Conservation (phyloP, 345 rosid genomes). For the Bruguiera gymnorhiza region DNA sequence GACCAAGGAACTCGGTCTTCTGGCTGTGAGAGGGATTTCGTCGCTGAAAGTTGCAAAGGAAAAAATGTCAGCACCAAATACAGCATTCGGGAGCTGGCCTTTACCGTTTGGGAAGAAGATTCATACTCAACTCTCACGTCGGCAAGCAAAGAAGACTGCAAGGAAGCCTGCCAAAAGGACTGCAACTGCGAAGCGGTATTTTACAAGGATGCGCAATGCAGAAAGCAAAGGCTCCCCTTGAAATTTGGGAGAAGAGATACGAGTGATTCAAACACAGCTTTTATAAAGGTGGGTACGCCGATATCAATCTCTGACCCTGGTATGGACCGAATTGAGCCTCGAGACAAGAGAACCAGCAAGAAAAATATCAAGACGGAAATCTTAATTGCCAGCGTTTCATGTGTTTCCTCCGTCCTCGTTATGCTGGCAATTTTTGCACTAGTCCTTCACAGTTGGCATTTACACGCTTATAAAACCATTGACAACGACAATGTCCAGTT, state of each 20-base stretch:
- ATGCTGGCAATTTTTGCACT: too few species aligned
- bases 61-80: background rate
- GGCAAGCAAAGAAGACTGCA: slow-evolving; percentile 12
- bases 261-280: background rate
- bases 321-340: background rate
- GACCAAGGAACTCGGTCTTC: slow-evolving; percentile 5
- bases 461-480: too few species aligned
- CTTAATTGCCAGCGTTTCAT: too few species aligned
- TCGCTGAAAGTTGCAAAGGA: slow-evolving; percentile 10
- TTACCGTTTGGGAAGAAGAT: slow-evolving; percentile 14
- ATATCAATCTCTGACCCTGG: background rate
- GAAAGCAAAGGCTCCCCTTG: slow-evolving; percentile 28
- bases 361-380: background rate
- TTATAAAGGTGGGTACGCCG: slow-evolving; percentile 19
- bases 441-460: too few species aligned
- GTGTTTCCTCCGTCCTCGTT: too few species aligned
- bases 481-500: too few species aligned
- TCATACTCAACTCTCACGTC: background rate
- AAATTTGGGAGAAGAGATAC: slow-evolving; percentile 13
- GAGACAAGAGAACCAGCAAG: background rate
- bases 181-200: slow-evolving; percentile 33
- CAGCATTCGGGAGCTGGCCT: slow-evolving; percentile 5
- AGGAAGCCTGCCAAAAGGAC: slow-evolving; percentile 22
- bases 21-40: slow-evolving; percentile 26
- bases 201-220: slow-evolving; percentile 7